Evolutionary conservation across 495 filamentous ascomycete species (phyloP), one percentile per base, ranked within the genome.

Genomic region (Penicillium steckii): DNA sequence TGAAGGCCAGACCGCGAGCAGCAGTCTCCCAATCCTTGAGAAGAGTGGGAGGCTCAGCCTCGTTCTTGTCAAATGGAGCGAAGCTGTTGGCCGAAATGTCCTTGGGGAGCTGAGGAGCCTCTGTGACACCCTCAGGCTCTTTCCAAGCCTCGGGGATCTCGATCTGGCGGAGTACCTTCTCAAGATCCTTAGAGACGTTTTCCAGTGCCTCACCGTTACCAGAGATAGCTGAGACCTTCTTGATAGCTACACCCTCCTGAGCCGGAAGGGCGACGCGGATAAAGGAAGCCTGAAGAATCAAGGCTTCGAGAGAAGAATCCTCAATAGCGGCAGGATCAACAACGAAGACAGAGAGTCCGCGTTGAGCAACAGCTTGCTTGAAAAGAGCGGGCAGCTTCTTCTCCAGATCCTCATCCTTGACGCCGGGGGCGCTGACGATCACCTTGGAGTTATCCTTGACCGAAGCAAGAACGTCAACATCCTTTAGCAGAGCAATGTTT

Each of bases 1-100:
- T 96, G 84, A 98, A 98, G 8, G 82, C 81, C 48, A 98, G 76
- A 23, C 86, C 89, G 70, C 94, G 91, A 3, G 94, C 95, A 48
- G 84, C 90, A 37, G 84, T 83, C 64, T 88, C 74, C 86, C 90
- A 95, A 60, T 82, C 79, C 58, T 82, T 83, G 59, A 96, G 82
- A 38, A 85, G 71, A 3, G 78, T 71, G 0, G 81, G 74, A 42
- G 85, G 80, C 64, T 91, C 87, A 1, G 71, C 23, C 58, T 95
- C 89, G 35, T 81, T 73, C 70, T 91, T 94, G 44, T 92, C 81
- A 66, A 93, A 96, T 8, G 80, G 65, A 22, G 79, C 80, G 62
- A 98, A 98, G 78, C 90, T 91, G 73, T 84, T 96, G 51, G 80
- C 62, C 32, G 79, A 80, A 47, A 96, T 72, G 37, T 82, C 75